A percentile compares a stretch with the other conserved stretches of the same genome.
Evolutionary conservation across 176 grass and related monocot genomes (phyloP).

Genomic region (Panicum miliaceum): DNA sequence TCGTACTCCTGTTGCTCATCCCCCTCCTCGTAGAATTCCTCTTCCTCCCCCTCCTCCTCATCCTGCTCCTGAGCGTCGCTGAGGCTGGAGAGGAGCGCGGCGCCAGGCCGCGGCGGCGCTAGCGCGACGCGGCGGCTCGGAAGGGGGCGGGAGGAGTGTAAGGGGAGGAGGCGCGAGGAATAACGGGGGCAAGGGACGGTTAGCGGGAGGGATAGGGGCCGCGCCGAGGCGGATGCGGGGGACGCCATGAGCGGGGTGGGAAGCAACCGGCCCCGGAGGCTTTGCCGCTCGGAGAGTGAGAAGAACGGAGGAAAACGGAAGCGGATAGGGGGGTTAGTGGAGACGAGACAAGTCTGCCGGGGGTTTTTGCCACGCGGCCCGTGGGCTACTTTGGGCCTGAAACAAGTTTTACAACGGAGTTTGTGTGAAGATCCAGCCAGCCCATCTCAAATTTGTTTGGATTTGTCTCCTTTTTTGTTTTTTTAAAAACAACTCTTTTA

Average conservation of each 20-base stretch:
- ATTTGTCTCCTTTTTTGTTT: background rate
- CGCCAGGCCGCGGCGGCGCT: constrained; percentile 34
- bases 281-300: background rate
- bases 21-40: constrained; percentile 5
- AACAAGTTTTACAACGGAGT: no score
- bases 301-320: background rate
- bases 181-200: background rate
- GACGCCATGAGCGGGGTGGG: constrained; percentile 43
- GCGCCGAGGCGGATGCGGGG: constrained; percentile 35
- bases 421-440: no score
- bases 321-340: background rate
- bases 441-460: background rate
- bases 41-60: constrained; percentile 21
- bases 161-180: background rate
- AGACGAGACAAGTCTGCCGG: background rate
- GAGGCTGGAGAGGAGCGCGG: constrained; percentile 53
- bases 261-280: background rate
- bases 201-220: constrained; percentile 38
- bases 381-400: background rate
- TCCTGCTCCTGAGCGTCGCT: constrained; percentile 40
- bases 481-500: no score
- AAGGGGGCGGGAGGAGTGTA: background rate
- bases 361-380: constrained; percentile 7
- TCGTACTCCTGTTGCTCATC: background rate
- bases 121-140: constrained; percentile 25